Conservation (phyloP, 495 filamentous ascomycete genomes). For the Hyaloscypha finlandica region DNA sequence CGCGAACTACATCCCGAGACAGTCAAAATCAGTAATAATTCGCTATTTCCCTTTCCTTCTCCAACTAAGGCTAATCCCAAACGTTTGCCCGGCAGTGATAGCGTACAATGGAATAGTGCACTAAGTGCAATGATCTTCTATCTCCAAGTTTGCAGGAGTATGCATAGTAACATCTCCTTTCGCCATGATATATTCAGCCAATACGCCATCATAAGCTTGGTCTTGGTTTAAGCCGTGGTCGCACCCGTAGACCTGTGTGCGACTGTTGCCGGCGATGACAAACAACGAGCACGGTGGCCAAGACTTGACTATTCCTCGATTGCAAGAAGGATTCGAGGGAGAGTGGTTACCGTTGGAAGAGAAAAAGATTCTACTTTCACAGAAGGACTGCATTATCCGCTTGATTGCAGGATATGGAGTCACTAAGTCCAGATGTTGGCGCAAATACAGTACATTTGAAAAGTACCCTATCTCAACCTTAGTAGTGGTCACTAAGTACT, state of each 20-base stretch:
- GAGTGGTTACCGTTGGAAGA: too few species aligned
- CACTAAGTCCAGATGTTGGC: too few species aligned
- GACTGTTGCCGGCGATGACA: too few species aligned
- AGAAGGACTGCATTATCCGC: too few species aligned
- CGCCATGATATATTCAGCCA: slow-evolving; percentile 43
- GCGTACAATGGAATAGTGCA: slow-evolving; percentile 56
- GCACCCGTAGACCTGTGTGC: slow-evolving; percentile 11
- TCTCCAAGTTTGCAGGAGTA: slow-evolving; percentile 44
- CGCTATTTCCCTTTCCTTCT: slow-evolving; percentile 26
- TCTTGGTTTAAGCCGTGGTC: not conserved
- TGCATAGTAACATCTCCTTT: slow-evolving; percentile 38
- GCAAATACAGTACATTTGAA: too few species aligned
- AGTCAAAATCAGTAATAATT: slow-evolving; percentile 60
- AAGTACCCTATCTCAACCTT: too few species aligned
- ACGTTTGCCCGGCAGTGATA: slow-evolving; percentile 48
- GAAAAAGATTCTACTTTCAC: too few species aligned
- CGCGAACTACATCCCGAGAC: slow-evolving; percentile 62
- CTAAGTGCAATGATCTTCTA: slow-evolving; percentile 49
- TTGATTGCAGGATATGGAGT: too few species aligned
- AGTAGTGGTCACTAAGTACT: too few species aligned
- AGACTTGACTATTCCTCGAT: too few species aligned
- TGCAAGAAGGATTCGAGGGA: too few species aligned
- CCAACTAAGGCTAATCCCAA: slow-evolving; percentile 37
- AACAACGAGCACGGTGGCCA: too few species aligned
- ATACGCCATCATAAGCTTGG: slow-evolving; percentile 18